phyloP scores from a whole-genome alignment of 371 early-diverging fungal genomes.

The Mucor plumbeus region DNA sequence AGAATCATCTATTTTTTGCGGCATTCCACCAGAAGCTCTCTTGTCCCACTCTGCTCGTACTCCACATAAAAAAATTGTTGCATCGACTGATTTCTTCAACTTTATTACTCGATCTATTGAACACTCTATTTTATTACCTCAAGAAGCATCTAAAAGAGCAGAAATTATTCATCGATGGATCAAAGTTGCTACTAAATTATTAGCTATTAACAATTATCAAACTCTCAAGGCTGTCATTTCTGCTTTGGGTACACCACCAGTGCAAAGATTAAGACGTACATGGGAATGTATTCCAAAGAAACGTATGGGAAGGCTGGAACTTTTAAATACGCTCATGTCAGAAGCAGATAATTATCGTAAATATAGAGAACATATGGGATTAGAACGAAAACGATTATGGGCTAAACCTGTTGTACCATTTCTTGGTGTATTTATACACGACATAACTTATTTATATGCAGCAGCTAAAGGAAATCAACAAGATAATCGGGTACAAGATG shows the following conservation, averaged over 20 bases:
- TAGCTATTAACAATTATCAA: slow-evolving; percentile 69
- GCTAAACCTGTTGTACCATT: slow-evolving; percentile 70
- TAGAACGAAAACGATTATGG: slow-evolving; percentile 20
- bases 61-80: slow-evolving; percentile 66
- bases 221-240: slow-evolving; percentile 70
- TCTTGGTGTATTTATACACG: slow-evolving; percentile 77
- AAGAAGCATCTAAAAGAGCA: slow-evolving; percentile 60
- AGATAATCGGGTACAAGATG: slow-evolving; percentile 50
- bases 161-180: slow-evolving; percentile 69
- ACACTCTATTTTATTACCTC: slow-evolving; percentile 64
- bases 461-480: slow-evolving; percentile 57
- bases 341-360: slow-evolving; percentile 69
- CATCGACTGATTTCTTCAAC: slow-evolving; percentile 80
- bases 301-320: slow-evolving; percentile 54
- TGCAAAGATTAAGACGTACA: slow-evolving; percentile 69
- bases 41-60: slow-evolving; percentile 64
- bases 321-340: slow-evolving; percentile 60
- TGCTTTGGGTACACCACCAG: slow-evolving; percentile 73
- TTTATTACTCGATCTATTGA: slow-evolving; percentile 75
- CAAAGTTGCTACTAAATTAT: slow-evolving; percentile 64
- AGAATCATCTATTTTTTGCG: slow-evolving; percentile 67
- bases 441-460: slow-evolving; percentile 72
- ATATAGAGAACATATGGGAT: slow-evolving; percentile 61
- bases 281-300: slow-evolving; percentile 78
- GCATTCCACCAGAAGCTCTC: slow-evolving; percentile 63